Base-by-base conservation (phyloP, 768 basidiomycete species). In the Tricholoma saponaceum region DNA sequence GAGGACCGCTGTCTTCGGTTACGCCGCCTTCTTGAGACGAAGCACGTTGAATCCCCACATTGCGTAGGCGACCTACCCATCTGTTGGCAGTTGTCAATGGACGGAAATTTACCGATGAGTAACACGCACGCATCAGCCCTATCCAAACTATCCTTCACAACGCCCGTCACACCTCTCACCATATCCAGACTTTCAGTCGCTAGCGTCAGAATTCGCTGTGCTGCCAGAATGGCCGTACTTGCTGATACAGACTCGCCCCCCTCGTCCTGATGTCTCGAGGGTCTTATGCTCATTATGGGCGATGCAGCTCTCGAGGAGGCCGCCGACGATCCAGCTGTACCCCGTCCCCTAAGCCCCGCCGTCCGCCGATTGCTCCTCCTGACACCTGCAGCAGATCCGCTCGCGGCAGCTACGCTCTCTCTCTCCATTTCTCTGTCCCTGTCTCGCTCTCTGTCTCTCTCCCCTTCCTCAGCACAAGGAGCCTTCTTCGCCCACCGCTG, bases 121-220 rank as follows among this genome's bases (percentile, higher is more conserved):
- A 50, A 57, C 7, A 82, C 86, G 44, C 70, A 92, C 84, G 88
- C 82, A 68, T 95, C 94, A 28, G 93, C 94, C 55, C 87, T 78
- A 68, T 95, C 92, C 70, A 95, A 75, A 60, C 86, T 90, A 59
- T 95, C 94, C 65, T 86, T 88, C 59, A 95, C 89, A 22, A 95
- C 91, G 4, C 83, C 80, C n/a, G 91, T 91, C 26, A 95, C 91
- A 26, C 90, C 85, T 26, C 87, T 79, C 79, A 96, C 85, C 92
- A 95, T 95, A 66, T 96, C 93, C 70, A 96, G 67, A 66, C 92
- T 94, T 75, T 96, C 95, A 13, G 89, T 89, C 12, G 94, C 92
- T 8, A 96, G 83, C 7, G 86, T 84, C 62, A 96, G 69, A 18
- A 96, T 86, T 52, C 89, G 76, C 68, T 91, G 88, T 9, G 94